These are phyloP conservation scores for Heterobasidion annosum DNA, from an alignment of 1,284 basidiomycete genomes.

Conservation along the genomic window DNA sequence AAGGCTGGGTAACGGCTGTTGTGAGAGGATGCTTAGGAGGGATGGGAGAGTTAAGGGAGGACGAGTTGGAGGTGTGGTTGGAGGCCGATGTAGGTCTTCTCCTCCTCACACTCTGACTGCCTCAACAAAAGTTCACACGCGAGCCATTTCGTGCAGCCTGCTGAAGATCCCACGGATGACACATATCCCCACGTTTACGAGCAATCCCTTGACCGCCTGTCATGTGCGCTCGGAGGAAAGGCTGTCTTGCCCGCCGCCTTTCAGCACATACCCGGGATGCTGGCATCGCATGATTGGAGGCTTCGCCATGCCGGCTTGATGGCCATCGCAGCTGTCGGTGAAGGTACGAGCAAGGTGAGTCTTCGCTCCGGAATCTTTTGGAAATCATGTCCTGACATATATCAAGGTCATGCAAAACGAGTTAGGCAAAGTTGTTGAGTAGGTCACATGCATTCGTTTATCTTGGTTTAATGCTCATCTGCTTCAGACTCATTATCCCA, in stretches of 20 bases:
- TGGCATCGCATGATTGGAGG: conserved; percentile 74
- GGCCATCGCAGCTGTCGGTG: conserved; percentile 71
- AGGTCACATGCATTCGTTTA: conserved; percentile 14
- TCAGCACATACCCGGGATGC: conserved; percentile 71
- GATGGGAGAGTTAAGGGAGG: conserved; percentile 63
- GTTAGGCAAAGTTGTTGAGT: conserved; percentile 69
- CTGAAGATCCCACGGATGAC: conserved; percentile 65
- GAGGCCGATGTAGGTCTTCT: conserved; percentile 54
- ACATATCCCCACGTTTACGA: conserved; percentile 69
- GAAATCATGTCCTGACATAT: conserved; percentile 1
- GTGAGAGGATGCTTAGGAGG: conserved; percentile 70
- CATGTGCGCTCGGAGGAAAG: conserved; percentile 67
- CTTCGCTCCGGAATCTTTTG: background rate
- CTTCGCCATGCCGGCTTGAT: conserved; percentile 74
- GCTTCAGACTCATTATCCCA: conserved; percentile 60
- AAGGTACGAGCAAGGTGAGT: conserved; percentile 61
- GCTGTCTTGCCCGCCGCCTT: conserved; percentile 68
- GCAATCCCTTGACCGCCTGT: conserved; percentile 68
- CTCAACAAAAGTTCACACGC: background rate
- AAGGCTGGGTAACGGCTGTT: conserved; percentile 59
- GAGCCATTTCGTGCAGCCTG: conserved; percentile 32
- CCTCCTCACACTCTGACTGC: background rate
- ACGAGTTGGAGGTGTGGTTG: conserved; percentile 55
- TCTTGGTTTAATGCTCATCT: conserved; percentile 1
- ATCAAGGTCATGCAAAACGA: conserved; percentile 64